A percentile compares a stretch with the other conserved stretches of the same genome.
These are phyloP conservation scores for Fonticula alba DNA, from an alignment of 78 protist species.

Conservation along the genomic window DNA sequence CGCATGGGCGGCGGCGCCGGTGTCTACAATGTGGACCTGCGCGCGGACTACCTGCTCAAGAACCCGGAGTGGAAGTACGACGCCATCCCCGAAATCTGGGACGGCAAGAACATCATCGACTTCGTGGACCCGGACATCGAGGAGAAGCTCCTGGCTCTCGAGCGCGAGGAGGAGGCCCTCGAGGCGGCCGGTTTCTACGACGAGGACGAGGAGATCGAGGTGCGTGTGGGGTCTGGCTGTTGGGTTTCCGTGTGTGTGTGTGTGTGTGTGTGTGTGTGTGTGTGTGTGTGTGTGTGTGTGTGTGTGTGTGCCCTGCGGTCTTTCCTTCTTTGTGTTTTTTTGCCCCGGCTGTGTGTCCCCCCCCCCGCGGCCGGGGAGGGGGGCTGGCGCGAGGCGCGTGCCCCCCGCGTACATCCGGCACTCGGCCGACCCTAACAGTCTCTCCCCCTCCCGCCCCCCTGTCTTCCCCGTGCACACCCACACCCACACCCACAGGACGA, in stretches of 20 bases:
- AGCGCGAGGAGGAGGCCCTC: background rate
- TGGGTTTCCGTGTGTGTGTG: no score
- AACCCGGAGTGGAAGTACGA: slow-evolving; percentile 77
- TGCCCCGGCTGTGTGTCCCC: no score
- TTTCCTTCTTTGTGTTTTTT: no score
- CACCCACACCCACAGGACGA: background rate
- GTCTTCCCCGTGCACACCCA: no score
- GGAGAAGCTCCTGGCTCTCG: slow-evolving; percentile 12
- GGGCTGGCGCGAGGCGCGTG: no score
- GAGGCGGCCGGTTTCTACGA: background rate
- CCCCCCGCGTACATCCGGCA: no score
- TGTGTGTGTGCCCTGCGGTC: no score
- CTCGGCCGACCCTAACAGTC: no score
- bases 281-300: no score
- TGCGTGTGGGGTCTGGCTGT: no score
- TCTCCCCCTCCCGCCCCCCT: no score
- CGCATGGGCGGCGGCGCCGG: slow-evolving; percentile 48
- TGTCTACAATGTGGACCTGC: slow-evolving; percentile 17
- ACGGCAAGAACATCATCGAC: slow-evolving; percentile 92
- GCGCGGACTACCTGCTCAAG: slow-evolving; percentile 24
- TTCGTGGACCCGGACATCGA: slow-evolving; percentile 87
- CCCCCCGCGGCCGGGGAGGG: no score
- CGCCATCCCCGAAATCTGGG: slow-evolving; percentile 88
- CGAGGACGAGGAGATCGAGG: background rate
- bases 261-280: background rate